Evolutionary conservation across 1,139 yeast genomes (phyloP).

Genomic region (Pneumocystis jirovecii): DNA sequence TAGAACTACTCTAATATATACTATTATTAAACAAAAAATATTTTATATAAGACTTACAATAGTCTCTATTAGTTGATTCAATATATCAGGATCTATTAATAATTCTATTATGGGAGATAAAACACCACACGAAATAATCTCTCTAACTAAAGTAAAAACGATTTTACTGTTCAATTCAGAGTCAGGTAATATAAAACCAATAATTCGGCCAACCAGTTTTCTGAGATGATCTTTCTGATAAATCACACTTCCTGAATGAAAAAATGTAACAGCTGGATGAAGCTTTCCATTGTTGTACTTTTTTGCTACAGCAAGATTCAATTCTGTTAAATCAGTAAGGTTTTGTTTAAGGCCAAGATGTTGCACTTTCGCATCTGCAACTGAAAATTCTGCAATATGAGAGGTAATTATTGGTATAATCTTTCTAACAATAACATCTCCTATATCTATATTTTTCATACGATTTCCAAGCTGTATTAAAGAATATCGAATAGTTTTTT

Average conservation of each 20-base stretch:
- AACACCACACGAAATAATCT: slow-evolving; percentile 45
- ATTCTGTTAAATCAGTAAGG: slow-evolving; percentile 32
- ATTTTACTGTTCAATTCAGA: slow-evolving; percentile 39
- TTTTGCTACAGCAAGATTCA: slow-evolving; percentile 44
- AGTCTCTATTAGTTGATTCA: slow-evolving; percentile 50
- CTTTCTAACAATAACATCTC: slow-evolving; percentile 42
- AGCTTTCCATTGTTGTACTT: slow-evolving; percentile 42
- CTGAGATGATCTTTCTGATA: slow-evolving; percentile 43
- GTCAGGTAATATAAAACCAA: slow-evolving; percentile 38
- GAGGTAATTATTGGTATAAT: slow-evolving; percentile 52
- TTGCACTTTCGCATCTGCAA: slow-evolving; percentile 33
- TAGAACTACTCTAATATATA: slow-evolving; percentile 30
- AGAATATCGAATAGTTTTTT: slow-evolving; percentile 33
- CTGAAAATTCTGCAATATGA: slow-evolving; percentile 42
- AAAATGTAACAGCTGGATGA: slow-evolving; percentile 46
- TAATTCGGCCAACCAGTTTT: slow-evolving; percentile 28
- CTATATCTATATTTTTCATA: slow-evolving; percentile 35
- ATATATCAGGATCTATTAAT: slow-evolving; percentile 60
- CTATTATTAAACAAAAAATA: background rate
- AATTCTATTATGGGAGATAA: slow-evolving; percentile 41
- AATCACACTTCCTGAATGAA: slow-evolving; percentile 29
- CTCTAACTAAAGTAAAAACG: slow-evolving; percentile 40
- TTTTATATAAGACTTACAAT: slow-evolving; percentile 24
- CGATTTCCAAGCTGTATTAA: slow-evolving; percentile 31
- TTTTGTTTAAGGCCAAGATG: slow-evolving; percentile 18